These are phyloP conservation scores for Metschnikowia arizonensis DNA, from an alignment of 805 yeast species.

Conservation along the genomic window DNA sequence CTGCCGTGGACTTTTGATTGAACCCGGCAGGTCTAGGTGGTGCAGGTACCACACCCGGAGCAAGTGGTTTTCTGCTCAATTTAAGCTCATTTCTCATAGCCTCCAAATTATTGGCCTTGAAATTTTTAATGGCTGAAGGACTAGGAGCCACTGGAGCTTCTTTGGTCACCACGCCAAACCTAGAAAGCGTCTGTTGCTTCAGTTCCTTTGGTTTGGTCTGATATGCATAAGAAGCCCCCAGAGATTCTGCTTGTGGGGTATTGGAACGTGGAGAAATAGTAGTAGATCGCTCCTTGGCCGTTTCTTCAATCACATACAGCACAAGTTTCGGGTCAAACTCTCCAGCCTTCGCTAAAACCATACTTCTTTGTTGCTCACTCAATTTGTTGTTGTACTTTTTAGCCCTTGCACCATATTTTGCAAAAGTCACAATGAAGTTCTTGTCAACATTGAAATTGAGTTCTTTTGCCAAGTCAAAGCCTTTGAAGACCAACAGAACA, in stretches of 20 bases:
- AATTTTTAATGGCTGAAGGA: slow-evolving; percentile 27
- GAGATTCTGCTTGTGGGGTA: neutral
- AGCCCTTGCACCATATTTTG: slow-evolving; percentile 62
- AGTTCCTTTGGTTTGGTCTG: slow-evolving; percentile 22
- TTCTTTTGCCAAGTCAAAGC: slow-evolving; percentile 61
- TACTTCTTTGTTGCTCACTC: slow-evolving; percentile 59
- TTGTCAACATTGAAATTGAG: slow-evolving; percentile 49
- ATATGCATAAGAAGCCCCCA: slow-evolving; percentile 14
- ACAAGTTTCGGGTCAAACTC: slow-evolving; percentile 52
- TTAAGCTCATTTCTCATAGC: slow-evolving; percentile 32
- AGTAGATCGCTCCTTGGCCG: slow-evolving; percentile 33
- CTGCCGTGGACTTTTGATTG: slow-evolving; percentile 31
- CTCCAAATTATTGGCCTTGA: slow-evolving; percentile 31
- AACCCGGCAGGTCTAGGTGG: slow-evolving; percentile 54
- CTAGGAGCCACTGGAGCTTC: slow-evolving; percentile 36
- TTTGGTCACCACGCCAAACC: slow-evolving; percentile 32
- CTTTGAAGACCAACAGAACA: slow-evolving; percentile 61
- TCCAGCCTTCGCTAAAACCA: slow-evolving; percentile 59
- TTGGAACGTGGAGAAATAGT: slow-evolving; percentile 10
- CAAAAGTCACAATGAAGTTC: slow-evolving; percentile 51
- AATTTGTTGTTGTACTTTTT: slow-evolving; percentile 68
- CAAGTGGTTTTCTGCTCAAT: slow-evolving; percentile 16
- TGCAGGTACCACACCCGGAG: slow-evolving; percentile 35
- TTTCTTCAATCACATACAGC: slow-evolving; percentile 37
- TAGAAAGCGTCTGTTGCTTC: slow-evolving; percentile 33